Evolutionary conservation across 2,329 filamentous ascomycete genomes (phyloP), one percentile per base, ranked within the genome.

Genomic region (Fusarium neocosmosporiellum): DNA sequence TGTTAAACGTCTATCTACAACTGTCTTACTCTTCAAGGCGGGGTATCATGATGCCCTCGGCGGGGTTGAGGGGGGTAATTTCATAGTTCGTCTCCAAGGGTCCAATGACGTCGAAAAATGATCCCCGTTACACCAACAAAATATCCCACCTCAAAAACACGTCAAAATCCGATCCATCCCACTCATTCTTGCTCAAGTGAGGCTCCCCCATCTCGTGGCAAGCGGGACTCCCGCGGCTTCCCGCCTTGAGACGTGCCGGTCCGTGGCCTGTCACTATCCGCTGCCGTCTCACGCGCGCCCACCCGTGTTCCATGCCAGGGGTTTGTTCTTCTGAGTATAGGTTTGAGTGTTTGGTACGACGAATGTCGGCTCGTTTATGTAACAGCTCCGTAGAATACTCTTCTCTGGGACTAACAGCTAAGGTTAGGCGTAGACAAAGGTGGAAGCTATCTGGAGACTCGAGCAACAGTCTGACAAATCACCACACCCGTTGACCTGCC

Each of bases 181-280:
- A 63, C 72, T 69, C 72, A 74, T 72, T 72, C 72, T 65, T 74
- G 72, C 72, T 74, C 72, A 72, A 24, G 16, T 53, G 50, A 63
- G 13, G 5, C 41, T 50, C 16, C 43, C 16, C 37, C 16, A 46
- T 39, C 37, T 55, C 20, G 46, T 50, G 46, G 46, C 46, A 50
- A 18, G 24, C 46, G 24, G 24, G 46, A 50, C 18, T 31, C 27
- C 46, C 46, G 46, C 46, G 27, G 16, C 46, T 53, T 31, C 27
- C 46, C 46, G 16, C 22, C 22, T 48, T 27, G 22, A 27, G 43
- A 18, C 43, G 27, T 50, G 24, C 46, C 46, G 46, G 46, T 53
- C 46, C 46, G 46, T 20, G n/a, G 18, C 11, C 24, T 20, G 46
- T 50, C 46, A 50, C 46, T 20, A 53, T 53, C 46, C 27, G 46